Percentiles rank a stretch among this genome's conserved stretches.
Evolutionary conservation across 2,329 filamentous ascomycete species (phyloP).

Genomic region (Mycogone perniciosa): DNA sequence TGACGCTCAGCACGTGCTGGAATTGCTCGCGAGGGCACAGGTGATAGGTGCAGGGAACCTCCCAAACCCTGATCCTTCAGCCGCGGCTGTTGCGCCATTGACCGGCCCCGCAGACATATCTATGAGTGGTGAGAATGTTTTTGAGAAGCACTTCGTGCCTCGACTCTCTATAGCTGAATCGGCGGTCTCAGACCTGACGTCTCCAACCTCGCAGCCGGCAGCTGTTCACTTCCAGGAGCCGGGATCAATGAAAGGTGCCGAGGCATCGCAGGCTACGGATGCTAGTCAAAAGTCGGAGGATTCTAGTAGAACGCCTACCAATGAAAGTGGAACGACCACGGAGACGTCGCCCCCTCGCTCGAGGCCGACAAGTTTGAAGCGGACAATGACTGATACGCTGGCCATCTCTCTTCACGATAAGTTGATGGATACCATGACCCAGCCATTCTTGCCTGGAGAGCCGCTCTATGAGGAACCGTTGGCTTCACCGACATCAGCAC

Average conservation of each 20-base stretch:
- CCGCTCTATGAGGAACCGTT: constrained; percentile 30
- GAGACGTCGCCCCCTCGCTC: constrained; percentile 50
- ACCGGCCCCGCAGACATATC: constrained; percentile 73
- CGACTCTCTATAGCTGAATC: constrained; percentile 46
- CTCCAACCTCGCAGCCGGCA: constrained; percentile 24
- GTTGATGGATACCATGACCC: constrained; percentile 76
- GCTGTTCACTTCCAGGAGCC: constrained; percentile 14
- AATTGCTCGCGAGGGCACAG: constrained; percentile 75
- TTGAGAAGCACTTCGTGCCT: constrained; percentile 72
- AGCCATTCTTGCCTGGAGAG: constrained; percentile 60
- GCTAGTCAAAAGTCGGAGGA: constrained; percentile 35
- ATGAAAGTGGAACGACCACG: constrained; percentile 48
- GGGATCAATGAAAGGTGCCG: constrained; percentile 13
- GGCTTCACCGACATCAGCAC: constrained; percentile 38
- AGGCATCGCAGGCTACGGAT: constrained; percentile 14
- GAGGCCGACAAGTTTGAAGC: constrained; percentile 64
- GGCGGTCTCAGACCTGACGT: constrained; percentile 29
- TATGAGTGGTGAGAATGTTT: constrained; percentile 60
- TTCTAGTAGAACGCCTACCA: constrained; percentile 49
- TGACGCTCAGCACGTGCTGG: constrained; percentile 85
- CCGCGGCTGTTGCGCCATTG: constrained; percentile 50
- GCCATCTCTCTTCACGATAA: constrained; percentile 71
- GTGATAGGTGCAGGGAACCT: constrained; percentile 64
- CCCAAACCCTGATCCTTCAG: constrained; percentile 39
- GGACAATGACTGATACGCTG: constrained; percentile 80